These are phyloP conservation scores for Cytospora schulzeri DNA, from an alignment of 2,329 filamentous ascomycete genomes.

Conservation along the genomic window DNA sequence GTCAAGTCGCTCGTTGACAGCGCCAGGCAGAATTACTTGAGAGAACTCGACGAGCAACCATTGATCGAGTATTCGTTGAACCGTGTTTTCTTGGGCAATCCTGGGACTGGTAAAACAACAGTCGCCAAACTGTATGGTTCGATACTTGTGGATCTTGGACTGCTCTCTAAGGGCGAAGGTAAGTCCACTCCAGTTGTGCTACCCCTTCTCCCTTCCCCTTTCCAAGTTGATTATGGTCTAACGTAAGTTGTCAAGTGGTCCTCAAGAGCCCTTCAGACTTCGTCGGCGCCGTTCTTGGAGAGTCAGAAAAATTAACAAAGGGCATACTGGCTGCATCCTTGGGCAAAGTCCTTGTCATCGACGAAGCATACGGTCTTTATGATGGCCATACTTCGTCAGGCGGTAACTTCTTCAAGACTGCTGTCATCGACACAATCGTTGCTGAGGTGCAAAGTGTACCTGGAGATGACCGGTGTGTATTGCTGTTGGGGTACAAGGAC, in stretches of 20 bases:
- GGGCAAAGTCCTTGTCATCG: constrained; percentile 79
- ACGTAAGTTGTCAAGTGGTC: constrained; percentile 49
- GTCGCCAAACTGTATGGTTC: constrained; percentile 73
- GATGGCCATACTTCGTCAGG: constrained; percentile 38
- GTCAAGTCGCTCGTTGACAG: constrained; percentile 61
- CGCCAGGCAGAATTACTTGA: constrained; percentile 64
- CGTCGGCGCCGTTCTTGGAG: constrained; percentile 62
- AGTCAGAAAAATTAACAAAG: constrained; percentile 72
- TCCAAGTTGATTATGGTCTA: not conserved
- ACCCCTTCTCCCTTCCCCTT: not conserved
- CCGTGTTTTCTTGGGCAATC: constrained; percentile 68
- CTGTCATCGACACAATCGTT: constrained; percentile 74
- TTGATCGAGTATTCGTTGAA: constrained; percentile 65
- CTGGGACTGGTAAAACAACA: constrained; percentile 76
- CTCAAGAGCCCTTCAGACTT: constrained; percentile 76
- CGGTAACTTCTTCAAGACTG: constrained; percentile 55
- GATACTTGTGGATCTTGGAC: constrained; percentile 67
- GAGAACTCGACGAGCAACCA: constrained; percentile 64
- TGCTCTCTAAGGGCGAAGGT: constrained; percentile 70
- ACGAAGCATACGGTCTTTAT: constrained; percentile 74
- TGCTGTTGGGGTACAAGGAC: constrained; percentile 70
- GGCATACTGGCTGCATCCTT: constrained; percentile 65
- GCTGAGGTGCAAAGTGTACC: constrained; percentile 70
- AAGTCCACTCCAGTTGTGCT: constrained; percentile 30
- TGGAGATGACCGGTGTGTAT: constrained; percentile 72